Evolutionary conservation across 495 filamentous ascomycete species (phyloP), one percentile per base, ranked within the genome.

Genomic region (Diplogelasinospora grovesii): DNA sequence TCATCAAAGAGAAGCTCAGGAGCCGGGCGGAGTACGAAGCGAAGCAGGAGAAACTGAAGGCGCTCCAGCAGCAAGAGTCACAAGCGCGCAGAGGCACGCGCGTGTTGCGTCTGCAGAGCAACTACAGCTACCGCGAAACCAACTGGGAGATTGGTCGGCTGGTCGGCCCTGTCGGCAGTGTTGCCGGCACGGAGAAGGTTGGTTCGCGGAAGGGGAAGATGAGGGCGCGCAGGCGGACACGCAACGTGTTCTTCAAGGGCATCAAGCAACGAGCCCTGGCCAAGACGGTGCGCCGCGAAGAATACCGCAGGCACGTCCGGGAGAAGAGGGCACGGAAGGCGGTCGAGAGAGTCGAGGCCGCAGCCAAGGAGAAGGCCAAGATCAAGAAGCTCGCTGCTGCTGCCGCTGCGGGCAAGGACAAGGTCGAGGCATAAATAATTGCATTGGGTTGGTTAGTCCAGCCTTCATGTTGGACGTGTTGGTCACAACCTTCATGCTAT

Each of bases 111-210:
- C 57, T 89, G 45, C 71, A 78, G 31, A 68, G 73, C 4, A 81
- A 85, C 39, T 88, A 89, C 62, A 82, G 83, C 66, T 89, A 86
- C 63, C 75, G 86, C 43, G 82, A 89, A 67, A 71, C 77, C 37
- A 95, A 92, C 64, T 90, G 82, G 82, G 65, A 80, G 57, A 89
- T 96, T 65, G 89, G 88, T 39, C 65, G 63, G 1, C 40, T 73
- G 22, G 54, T 70, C 1, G 53, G 53, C 29, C 52, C 56, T 24
- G 44, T 34, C 13, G 57, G 60, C 27, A 41, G 22, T 35, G 41
- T 59, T 3, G 45, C 50, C 3, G 57, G 60, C 23, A 47, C 55
- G 3, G 57, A 56, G 35, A 56, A 56, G 51, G 23, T 34, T 11
- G 50, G 41, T 2, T 52, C 50, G 33, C 40, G 55, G 22, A 56